phyloP scores from a whole-genome alignment of 805 yeast species.

The Cyberlindnera petersonii region DNA sequence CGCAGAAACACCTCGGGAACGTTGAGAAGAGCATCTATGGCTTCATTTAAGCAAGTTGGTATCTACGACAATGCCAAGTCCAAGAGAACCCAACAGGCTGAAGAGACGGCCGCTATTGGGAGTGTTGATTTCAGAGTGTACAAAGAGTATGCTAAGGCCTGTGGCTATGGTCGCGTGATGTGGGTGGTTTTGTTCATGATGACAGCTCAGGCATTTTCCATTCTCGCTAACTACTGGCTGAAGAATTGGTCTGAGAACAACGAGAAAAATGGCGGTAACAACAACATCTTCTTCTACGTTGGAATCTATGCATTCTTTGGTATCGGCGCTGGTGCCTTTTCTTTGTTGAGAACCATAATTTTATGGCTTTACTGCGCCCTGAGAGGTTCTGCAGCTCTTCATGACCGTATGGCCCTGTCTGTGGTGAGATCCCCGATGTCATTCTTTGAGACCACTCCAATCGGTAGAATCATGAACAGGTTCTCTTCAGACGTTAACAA shows the following conservation, averaged over 20 bases:
- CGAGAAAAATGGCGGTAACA: constrained; percentile 39
- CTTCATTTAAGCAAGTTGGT: constrained; percentile 47
- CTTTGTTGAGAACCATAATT: constrained; percentile 42
- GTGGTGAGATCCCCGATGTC: constrained; percentile 60
- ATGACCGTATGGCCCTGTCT: constrained; percentile 51
- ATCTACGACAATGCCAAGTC: constrained; percentile 30
- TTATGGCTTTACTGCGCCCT: constrained; percentile 53
- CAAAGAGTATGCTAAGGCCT: constrained; percentile 52
- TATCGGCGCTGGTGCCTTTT: constrained; percentile 45
- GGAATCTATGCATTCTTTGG: constrained; percentile 55
- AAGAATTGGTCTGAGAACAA: constrained; percentile 64
- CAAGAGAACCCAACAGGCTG: constrained; percentile 43
- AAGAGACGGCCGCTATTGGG: constrained; percentile 56
- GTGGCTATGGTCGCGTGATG: constrained; percentile 49
- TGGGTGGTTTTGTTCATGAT: constrained; percentile 35
- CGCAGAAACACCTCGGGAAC: constrained; percentile 7
- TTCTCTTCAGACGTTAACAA: constrained; percentile 59
- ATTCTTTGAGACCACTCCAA: constrained; percentile 66
- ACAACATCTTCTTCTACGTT: constrained; percentile 43
- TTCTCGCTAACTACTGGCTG: constrained; percentile 57
- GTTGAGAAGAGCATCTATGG: constrained; percentile 50
- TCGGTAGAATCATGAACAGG: constrained; percentile 62
- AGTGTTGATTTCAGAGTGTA: constrained; percentile 54
- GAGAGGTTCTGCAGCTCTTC: constrained; percentile 52
- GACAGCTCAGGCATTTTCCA: constrained; percentile 33